Conservation (phyloP, 495 filamentous ascomycete species). For the Bathelium albidoporum region DNA sequence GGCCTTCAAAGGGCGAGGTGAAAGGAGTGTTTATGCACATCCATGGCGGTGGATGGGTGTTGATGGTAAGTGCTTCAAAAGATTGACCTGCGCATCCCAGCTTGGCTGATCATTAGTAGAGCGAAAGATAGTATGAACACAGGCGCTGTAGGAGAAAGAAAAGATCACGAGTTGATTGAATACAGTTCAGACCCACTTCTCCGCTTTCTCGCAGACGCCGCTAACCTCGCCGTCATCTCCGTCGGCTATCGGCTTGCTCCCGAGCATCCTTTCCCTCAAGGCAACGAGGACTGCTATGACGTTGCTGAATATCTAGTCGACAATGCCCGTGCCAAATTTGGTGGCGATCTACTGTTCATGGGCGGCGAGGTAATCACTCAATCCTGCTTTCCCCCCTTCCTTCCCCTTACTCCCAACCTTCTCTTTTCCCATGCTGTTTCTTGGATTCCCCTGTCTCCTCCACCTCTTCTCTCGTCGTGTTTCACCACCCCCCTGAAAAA, state of each 20-base stretch:
- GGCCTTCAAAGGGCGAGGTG: slow-evolving; percentile 32
- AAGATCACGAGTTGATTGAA: slow-evolving; percentile 5
- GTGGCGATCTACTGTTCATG: slow-evolving; percentile 33
- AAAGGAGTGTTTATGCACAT: slow-evolving; percentile 43
- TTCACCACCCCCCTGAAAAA: background rate
- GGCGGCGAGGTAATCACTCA: slow-evolving; percentile 26
- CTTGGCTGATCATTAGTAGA: background rate
- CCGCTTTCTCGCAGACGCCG: slow-evolving; percentile 34
- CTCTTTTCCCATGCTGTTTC: background rate
- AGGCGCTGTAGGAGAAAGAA: background rate
- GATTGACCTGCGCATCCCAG: background rate
- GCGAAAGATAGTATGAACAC: background rate
- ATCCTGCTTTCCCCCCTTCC: background rate
- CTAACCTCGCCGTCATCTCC: slow-evolving; percentile 37
- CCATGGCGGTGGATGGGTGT: slow-evolving; percentile 42
- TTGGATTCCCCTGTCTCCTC: background rate
- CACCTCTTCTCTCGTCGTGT: background rate
- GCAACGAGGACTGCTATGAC: slow-evolving; percentile 44
- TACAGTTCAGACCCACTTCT: slow-evolving; percentile 32
- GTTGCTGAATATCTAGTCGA: slow-evolving; percentile 43
- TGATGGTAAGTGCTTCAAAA: background rate
- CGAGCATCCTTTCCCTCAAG: slow-evolving; percentile 45
- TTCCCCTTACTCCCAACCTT: background rate
- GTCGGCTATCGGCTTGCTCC: slow-evolving; percentile 53
- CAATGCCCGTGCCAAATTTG: slow-evolving; percentile 34